Evolutionary conservation across 768 basidiomycete genomes (phyloP), one percentile per base, ranked within the genome.

Genomic region (Dioszegia aurantiaca): DNA sequence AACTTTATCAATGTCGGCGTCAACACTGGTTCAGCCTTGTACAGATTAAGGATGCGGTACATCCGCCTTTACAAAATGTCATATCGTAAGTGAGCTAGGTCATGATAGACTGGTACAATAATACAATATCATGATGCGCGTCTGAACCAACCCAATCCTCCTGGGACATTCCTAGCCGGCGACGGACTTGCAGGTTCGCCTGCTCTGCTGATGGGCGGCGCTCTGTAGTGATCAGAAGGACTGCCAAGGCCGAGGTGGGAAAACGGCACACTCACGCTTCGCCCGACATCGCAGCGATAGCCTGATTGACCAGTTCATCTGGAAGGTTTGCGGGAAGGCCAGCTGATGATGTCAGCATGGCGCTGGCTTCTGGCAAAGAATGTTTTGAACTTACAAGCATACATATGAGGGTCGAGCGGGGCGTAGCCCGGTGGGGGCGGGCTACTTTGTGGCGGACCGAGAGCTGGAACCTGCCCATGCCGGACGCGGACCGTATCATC

Each of bases 251-350:
- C 14, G 33, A 33, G 8, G 33, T 14, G 33, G 33, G 14, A n/a
- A n/a, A n/a, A n/a, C n/a, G n/a, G 2, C 41, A 12, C 41, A 58
- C 57, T 58, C 16, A 52, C 48, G 46, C n/a, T n/a, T 27, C 37
- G 17, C 24, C 55, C 27, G 55, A 58, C 68, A 68, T 69, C 10
- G 70, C 87, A 77, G 91, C 92, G 65, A 95, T 77, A 8, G 91
- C 90, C 45, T 89, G 89, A 23, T 89, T 83, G 66, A 95, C 91
- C 57, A 94, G 83, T 65, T 95, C 92, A 31, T 91, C 89, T 24
- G 92, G 92, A 31, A 95, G 80, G 77, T 95, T 90, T 46, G 93
- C 86, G 51, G 89, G 88, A n/a, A 94, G 89, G 28, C 91, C 92
- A 40, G 90, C 90, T 51, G 14, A 6, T 33, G 8, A 33, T 85